These are phyloP conservation scores for Rosa chinensis DNA, from an alignment of 306 rosid species.

Conservation along the genomic window DNA sequence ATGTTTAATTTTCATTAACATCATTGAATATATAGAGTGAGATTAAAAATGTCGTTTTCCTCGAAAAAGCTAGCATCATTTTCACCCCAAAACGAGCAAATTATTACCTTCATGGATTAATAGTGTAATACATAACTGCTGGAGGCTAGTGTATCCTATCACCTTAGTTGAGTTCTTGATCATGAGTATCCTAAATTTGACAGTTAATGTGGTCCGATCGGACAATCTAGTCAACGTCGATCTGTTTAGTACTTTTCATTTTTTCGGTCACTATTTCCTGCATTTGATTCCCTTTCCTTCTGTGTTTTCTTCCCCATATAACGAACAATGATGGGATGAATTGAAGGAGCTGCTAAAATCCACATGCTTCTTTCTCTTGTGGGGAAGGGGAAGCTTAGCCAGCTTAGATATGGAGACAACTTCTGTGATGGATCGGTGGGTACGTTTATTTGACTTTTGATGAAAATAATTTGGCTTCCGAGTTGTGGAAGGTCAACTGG, in stretches of 20 bases:
- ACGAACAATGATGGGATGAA: neutral
- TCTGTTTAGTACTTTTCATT: neutral
- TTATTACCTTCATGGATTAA: too few relatives aligned
- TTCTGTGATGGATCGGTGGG: neutral
- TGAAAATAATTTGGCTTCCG: neutral
- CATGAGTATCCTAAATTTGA: neutral
- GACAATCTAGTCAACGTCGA: neutral
- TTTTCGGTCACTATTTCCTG: neutral
- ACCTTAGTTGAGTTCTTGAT: neutral
- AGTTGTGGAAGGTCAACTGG: conserved; percentile 51
- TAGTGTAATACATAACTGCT: neutral
- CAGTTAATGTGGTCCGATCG: neutral
- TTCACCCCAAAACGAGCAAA: neutral
- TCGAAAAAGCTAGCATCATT: too few relatives aligned
- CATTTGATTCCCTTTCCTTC: neutral
- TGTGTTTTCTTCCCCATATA: neutral
- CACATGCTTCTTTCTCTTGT: conserved; percentile 1
- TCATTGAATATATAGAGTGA: too few relatives aligned
- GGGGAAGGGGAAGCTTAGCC: neutral
- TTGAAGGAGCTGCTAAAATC: neutral
- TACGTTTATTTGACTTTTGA: neutral
- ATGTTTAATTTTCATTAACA: too few relatives aligned
- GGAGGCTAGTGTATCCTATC: neutral
- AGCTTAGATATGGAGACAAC: conserved; percentile 10
- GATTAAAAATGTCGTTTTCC: too few relatives aligned